Conservation (phyloP, 73 alveolate genomes). For the Stentor roeselii region DNA sequence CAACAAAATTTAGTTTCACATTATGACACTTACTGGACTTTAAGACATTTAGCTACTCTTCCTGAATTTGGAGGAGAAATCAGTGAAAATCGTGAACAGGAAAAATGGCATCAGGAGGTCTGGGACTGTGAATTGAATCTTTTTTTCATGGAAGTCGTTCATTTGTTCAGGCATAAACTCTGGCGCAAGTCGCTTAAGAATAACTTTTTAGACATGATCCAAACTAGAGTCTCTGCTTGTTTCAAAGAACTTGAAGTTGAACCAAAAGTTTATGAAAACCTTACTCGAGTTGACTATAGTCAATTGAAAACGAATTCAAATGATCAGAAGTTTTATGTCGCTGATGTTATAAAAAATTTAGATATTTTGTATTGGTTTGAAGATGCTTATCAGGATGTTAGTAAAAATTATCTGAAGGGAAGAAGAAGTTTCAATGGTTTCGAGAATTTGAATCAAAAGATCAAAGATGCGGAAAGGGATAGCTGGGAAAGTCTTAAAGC, state of each 20-base stretch:
- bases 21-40: conserved; percentile 28
- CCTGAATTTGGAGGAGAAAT: conserved; percentile 26
- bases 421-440: not conserved
- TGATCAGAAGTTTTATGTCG: not conserved
- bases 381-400: conserved; percentile 22
- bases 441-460: not conserved
- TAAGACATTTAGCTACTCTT: conserved; percentile 23
- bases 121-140: conserved; percentile 24
- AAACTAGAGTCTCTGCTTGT: not conserved
- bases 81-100: not conserved
- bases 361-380: conserved; percentile 19
- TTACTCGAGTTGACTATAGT: not conserved
- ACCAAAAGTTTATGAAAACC: not conserved
- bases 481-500: not conserved
- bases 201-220: not conserved
- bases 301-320: not conserved
- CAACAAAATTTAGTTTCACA: not conserved
- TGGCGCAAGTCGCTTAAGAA: not conserved
- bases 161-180: not conserved
- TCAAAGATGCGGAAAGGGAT: not conserved
- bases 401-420: not conserved
- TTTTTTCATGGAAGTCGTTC: conserved; percentile 14
- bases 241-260: not conserved
- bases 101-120: not conserved
- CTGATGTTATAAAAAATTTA: not conserved